phyloP scores from a whole-genome alignment of 2,329 filamentous ascomycete genomes.

The Penicillium concentricum region DNA sequence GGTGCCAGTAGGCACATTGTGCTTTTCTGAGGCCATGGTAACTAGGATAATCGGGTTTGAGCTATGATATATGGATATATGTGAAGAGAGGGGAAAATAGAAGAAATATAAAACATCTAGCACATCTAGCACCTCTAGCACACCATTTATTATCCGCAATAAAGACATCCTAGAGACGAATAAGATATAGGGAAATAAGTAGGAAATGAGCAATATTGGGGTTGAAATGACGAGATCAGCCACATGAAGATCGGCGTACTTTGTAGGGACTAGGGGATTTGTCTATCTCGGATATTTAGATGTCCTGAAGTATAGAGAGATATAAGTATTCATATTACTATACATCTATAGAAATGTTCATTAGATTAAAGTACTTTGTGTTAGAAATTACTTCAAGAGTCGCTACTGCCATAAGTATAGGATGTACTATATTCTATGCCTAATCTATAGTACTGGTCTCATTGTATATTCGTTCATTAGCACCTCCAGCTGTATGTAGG shows the following conservation, averaged over 20 bases:
- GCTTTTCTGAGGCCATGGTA: slow-evolving; percentile 4
- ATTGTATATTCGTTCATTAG: background rate
- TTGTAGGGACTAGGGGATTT: too few species aligned
- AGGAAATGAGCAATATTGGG: slow-evolving; percentile 3
- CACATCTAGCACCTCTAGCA: background rate
- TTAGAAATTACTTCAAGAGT: background rate
- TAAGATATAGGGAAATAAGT: background rate
- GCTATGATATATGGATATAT: background rate
- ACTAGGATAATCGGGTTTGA: background rate
- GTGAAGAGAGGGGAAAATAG: background rate
- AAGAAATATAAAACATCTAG: background rate
- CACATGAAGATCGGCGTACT: background rate
- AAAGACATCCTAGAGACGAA: background rate
- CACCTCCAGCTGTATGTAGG: background rate
- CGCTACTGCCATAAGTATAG: background rate
- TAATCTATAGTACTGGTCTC: background rate
- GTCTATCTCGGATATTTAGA: too few species aligned
- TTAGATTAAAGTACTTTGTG: background rate
- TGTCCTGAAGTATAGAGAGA: too few species aligned
- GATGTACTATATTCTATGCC: background rate
- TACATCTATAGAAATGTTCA: too few species aligned
- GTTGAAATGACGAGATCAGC: slow-evolving; percentile 1
- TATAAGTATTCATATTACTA: background rate
- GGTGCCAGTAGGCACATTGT: background rate
- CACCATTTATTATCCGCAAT: background rate